Evolutionary conservation across 257 asterid species (phyloP), one percentile per base, ranked within the genome.

Genomic region (Buddleja alternifolia): DNA sequence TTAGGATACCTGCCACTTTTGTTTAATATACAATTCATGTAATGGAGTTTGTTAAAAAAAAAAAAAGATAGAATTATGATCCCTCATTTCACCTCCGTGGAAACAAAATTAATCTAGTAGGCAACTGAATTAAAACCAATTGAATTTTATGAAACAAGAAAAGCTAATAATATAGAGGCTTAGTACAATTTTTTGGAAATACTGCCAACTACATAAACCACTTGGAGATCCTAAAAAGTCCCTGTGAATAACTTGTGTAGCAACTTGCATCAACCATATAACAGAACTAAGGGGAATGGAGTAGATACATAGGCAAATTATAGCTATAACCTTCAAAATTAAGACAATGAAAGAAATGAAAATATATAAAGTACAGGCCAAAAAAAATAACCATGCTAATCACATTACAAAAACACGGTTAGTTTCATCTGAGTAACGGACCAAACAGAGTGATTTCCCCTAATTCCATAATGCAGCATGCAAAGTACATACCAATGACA

Each of bases 401-500:
- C 71, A 46, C 0, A 40, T 10, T 20, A 7, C 10, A 15, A 11
- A 24, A 51, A 47, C 36, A 19, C 9, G 25, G 52, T 61, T 32
- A 48, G 42, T 63, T 64, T 40, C 32, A 23, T 25, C 19, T 46
- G 63, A 62, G 24, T 55, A 42, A 64, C 40, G 62, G 34, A 48
- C 58, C 53, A 37, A 37, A 60, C 8, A 50, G 11, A 11, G 34
- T 24, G 53, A 71, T 48, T 60, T 29, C 21, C 60, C 39, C 15
- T 53, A 25, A 29, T 74, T 48, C 14, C 29, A 17, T 16, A 47
- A 54, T 36, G 51, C 36, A 64, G 19, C 70, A 63, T 47, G 19
- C 50, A 80, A 62, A 59, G 64, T 57, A 76, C 90, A 37, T 80
- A 93, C 98, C 97, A 93, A 58, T 63, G 97, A 94, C 66, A 90